These are phyloP conservation scores for Stachybotrys chlorohalonatus DNA, from an alignment of 2,329 filamentous ascomycete species.

Conservation along the genomic window DNA sequence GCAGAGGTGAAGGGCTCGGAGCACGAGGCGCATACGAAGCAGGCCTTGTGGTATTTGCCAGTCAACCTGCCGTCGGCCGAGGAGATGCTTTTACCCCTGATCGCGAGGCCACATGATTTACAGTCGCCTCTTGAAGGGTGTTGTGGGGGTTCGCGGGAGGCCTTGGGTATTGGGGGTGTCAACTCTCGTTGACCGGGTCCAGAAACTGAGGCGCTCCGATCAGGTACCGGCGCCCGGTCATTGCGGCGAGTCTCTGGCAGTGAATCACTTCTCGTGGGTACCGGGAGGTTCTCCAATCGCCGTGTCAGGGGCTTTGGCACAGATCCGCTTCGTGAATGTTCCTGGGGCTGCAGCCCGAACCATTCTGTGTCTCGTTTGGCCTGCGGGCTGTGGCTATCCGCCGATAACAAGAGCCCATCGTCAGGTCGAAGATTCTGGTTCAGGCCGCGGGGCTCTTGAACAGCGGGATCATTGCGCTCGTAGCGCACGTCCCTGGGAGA, in stretches of 20 bases:
- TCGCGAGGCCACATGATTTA: slow-evolving; percentile 69
- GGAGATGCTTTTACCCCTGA: slow-evolving; percentile 86
- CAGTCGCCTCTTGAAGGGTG: slow-evolving; percentile 61
- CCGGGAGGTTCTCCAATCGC: background rate
- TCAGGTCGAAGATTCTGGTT: slow-evolving; percentile 6
- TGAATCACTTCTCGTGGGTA: background rate
- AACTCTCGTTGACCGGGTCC: slow-evolving; percentile 3
- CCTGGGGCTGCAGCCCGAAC: background rate
- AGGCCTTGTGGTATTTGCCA: slow-evolving; percentile 89
- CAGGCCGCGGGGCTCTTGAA: slow-evolving; percentile 9
- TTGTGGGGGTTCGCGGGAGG: slow-evolving; percentile 28
- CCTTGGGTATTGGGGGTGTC: slow-evolving; percentile 11
- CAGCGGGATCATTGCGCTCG: slow-evolving; percentile 9
- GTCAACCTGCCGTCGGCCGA: slow-evolving; percentile 87
- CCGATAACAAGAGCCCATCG: slow-evolving; percentile 5
- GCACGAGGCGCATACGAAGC: slow-evolving; percentile 87
- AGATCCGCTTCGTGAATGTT: background rate
- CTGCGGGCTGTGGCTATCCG: background rate
- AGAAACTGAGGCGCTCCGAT: background rate
- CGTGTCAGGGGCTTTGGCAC: background rate
- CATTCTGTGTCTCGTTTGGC: background rate
- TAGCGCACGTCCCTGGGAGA: slow-evolving; percentile 12
- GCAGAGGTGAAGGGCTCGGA: slow-evolving; percentile 70
- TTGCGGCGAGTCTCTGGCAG: slow-evolving; percentile 4
- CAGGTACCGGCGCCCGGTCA: slow-evolving; percentile 1